Evolutionary conservation across 1,139 yeast genomes (phyloP).

Genomic region (Keqinozyma sinolaborantium): DNA sequence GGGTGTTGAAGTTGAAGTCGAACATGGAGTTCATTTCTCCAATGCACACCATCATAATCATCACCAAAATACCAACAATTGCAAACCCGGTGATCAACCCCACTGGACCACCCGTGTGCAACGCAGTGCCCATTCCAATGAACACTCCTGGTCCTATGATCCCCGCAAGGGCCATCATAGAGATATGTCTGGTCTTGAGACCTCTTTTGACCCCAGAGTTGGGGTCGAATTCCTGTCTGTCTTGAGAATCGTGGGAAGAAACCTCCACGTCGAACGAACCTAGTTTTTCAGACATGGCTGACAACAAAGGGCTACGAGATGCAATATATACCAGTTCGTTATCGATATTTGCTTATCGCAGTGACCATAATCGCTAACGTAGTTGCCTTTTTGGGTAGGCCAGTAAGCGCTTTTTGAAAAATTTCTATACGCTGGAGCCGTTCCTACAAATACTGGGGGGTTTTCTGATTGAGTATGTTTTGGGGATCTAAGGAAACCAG

Average conservation of each 20-base stretch:
- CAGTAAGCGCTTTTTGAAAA: too few species aligned
- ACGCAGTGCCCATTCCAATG: slow-evolving; percentile 29
- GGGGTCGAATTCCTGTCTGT: slow-evolving; percentile 9
- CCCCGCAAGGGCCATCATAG: slow-evolving; percentile 79
- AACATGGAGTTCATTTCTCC: slow-evolving; percentile 30
- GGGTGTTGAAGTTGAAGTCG: slow-evolving; percentile 32
- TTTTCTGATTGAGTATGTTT: too few species aligned
- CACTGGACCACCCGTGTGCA: slow-evolving; percentile 62
- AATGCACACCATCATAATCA: slow-evolving; percentile 18
- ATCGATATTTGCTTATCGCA: too few species aligned
- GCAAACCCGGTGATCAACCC: slow-evolving; percentile 54
- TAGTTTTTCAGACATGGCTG: slow-evolving; percentile 1
- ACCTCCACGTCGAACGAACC: slow-evolving; percentile 3
- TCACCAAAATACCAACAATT: slow-evolving; percentile 19
- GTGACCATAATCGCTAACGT: too few species aligned
- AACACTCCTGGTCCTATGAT: slow-evolving; percentile 62
- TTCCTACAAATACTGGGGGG: too few species aligned
- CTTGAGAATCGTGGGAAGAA: background rate
- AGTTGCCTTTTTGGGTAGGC: too few species aligned
- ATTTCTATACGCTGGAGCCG: too few species aligned
- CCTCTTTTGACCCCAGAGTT: slow-evolving; percentile 20
- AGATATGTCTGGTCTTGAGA: slow-evolving; percentile 33
- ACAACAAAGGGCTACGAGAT: too few species aligned
- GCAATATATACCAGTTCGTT: too few species aligned
- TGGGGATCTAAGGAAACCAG: too few species aligned